phyloP scores from a whole-genome alignment of 768 basidiomycete species.

The Hypsizygus marmoreus region DNA sequence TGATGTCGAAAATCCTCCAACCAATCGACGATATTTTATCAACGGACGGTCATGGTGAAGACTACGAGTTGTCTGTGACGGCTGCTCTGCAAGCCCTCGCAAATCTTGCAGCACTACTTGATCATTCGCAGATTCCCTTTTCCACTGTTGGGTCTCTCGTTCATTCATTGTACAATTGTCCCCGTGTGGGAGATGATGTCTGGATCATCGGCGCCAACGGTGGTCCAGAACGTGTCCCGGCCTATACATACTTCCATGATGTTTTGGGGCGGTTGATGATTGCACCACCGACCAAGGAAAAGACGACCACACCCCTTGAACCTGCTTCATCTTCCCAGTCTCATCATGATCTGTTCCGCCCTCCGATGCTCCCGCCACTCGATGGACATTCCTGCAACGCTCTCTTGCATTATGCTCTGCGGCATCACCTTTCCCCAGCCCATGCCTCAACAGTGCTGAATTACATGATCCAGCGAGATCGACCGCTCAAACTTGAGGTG shows the following conservation, averaged over 20 bases:
- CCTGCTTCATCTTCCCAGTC: neutral
- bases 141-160: conserved; percentile 46
- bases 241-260: conserved; percentile 49
- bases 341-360: neutral
- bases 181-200: conserved; percentile 38
- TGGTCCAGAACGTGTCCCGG: conserved; percentile 32
- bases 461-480: conserved; percentile 53
- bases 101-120: conserved; percentile 54
- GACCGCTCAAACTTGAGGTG: conserved; percentile 45
- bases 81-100: conserved; percentile 62
- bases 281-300: conserved; percentile 26
- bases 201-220: conserved; percentile 35
- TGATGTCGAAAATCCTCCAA: conserved; percentile 29
- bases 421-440: conserved; percentile 52
- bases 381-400: conserved; percentile 48
- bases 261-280: conserved; percentile 44
- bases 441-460: conserved; percentile 51
- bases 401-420: conserved; percentile 67
- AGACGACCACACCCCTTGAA: neutral
- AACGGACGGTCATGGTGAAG: conserved; percentile 20
- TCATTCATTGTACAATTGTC: conserved; percentile 46
- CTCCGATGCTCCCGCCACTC: conserved; percentile 19
- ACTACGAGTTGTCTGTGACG: conserved; percentile 22
- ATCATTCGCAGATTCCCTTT: conserved; percentile 50
- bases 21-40: conserved; percentile 36